These are phyloP conservation scores for Capsaspora owczarzaki DNA, from an alignment of 78 protist species.

Conservation along the genomic window DNA sequence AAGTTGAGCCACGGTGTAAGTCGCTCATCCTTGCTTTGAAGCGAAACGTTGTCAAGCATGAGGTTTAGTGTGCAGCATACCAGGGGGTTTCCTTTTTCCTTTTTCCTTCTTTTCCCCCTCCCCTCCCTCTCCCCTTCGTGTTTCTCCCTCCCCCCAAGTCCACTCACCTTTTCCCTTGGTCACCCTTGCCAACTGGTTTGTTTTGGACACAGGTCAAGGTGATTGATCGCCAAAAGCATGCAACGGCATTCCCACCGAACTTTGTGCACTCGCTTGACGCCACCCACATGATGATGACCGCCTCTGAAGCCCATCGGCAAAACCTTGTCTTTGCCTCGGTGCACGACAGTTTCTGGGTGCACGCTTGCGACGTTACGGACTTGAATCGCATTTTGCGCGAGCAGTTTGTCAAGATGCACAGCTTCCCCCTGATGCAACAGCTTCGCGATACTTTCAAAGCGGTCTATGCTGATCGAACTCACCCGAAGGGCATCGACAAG, in stretches of 20 bases:
- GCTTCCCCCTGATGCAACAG: constrained; percentile 39
- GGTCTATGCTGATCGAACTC: too few relatives aligned
- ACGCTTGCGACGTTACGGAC: constrained; percentile 52
- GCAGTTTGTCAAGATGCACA: constrained; percentile 66
- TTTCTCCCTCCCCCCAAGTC: too few relatives aligned
- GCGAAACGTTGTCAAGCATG: too few relatives aligned
- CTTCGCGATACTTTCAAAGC: constrained; percentile 7
- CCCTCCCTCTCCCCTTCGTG: too few relatives aligned
- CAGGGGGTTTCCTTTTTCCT: too few relatives aligned
- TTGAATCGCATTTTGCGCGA: constrained; percentile 60
- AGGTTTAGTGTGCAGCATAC: too few relatives aligned
- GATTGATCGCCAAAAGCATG: constrained; percentile 25
- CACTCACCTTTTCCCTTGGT: too few relatives aligned
- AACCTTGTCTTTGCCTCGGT: constrained; percentile 73
- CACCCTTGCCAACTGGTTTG: too few relatives aligned
- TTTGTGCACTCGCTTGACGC: constrained; percentile 88
- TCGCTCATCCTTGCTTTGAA: too few relatives aligned
- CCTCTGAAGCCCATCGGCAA: constrained; percentile 17
- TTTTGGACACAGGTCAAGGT: background rate
- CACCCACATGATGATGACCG: constrained; percentile 86
- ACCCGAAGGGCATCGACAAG: too few relatives aligned
- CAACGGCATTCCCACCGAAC: constrained; percentile 91
- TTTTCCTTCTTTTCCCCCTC: too few relatives aligned
- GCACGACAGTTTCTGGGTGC: constrained; percentile 94
- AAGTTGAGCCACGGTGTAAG: background rate